A percentile compares a stretch with the other conserved stretches of the same genome.
These are phyloP conservation scores for Solanum chacoense DNA, from an alignment of 305 asterid species.

Conservation along the genomic window DNA sequence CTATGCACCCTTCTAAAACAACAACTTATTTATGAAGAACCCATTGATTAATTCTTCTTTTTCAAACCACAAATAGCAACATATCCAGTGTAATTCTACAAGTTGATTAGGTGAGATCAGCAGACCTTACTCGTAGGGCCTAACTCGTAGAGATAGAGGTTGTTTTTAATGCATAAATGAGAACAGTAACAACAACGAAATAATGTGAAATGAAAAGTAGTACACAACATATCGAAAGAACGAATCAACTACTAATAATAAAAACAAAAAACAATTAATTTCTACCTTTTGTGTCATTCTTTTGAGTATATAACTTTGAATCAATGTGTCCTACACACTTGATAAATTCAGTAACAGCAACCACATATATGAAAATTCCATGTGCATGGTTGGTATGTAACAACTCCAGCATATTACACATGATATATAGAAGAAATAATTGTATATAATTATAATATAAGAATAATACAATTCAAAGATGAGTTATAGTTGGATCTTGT, in stretches of 20 bases:
- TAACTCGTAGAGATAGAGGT: background rate
- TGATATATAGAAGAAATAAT: background rate
- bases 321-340: background rate
- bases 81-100: background rate
- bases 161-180: background rate
- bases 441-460: background rate
- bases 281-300: background rate
- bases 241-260: background rate
- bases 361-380: background rate
- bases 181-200: background rate
- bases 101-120: too few species aligned
- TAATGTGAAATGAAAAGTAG: background rate
- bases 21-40: background rate
- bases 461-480: background rate
- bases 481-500: background rate
- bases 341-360: background rate
- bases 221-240: background rate
- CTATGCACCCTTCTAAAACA: background rate
- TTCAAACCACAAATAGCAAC: background rate
- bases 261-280: background rate
- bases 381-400: conserved; percentile 57
- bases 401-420: conserved; percentile 27
- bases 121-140: background rate
- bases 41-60: background rate
- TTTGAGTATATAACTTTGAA: background rate